Percentiles rank a stretch among this genome's conserved stretches.
Evolutionary conservation across 441 rosid genomes (phyloP).

Genomic region (Populus hybrid): DNA sequence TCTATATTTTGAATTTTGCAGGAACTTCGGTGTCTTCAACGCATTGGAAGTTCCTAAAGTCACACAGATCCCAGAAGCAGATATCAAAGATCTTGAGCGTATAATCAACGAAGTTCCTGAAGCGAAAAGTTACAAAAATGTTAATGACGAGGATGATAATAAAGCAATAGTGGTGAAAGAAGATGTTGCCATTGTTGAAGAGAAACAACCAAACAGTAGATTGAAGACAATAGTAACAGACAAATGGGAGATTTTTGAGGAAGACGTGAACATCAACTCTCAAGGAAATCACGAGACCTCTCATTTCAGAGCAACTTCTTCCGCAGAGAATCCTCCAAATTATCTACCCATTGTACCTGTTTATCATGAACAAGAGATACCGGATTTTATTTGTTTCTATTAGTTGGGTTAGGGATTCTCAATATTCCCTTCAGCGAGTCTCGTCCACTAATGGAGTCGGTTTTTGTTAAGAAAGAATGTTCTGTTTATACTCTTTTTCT

Average conservation of each 20-base stretch:
- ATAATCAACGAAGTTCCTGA: constrained; percentile 29
- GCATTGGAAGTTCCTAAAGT: constrained; percentile 46
- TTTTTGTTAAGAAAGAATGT: constrained; percentile 4
- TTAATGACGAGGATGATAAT: constrained; percentile 9
- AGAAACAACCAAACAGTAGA: not conserved
- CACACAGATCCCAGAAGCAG: constrained; percentile 42
- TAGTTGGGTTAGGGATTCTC: not conserved
- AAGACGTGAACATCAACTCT: not conserved
- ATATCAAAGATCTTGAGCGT: constrained; percentile 46
- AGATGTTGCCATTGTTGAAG: constrained; percentile 9
- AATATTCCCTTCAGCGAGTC: not conserved
- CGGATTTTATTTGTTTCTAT: constrained; percentile 70
- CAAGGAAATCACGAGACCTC: constrained; percentile 22
- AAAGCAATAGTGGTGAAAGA: constrained; percentile 25
- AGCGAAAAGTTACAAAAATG: not conserved
- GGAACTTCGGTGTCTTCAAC: constrained; percentile 45
- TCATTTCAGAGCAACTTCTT: not conserved
- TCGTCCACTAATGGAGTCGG: constrained; percentile 2
- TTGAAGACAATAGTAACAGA: constrained; percentile 42
- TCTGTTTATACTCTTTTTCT: not conserved
- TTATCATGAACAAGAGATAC: constrained; percentile 36
- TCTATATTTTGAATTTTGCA: constrained; percentile 48
- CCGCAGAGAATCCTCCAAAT: not conserved
- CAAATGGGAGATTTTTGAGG: not conserved
- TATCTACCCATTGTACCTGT: constrained; percentile 18